Evolutionary conservation across 1,139 yeast species (phyloP).

Genomic region (Suhomyces bolitotheri): DNA sequence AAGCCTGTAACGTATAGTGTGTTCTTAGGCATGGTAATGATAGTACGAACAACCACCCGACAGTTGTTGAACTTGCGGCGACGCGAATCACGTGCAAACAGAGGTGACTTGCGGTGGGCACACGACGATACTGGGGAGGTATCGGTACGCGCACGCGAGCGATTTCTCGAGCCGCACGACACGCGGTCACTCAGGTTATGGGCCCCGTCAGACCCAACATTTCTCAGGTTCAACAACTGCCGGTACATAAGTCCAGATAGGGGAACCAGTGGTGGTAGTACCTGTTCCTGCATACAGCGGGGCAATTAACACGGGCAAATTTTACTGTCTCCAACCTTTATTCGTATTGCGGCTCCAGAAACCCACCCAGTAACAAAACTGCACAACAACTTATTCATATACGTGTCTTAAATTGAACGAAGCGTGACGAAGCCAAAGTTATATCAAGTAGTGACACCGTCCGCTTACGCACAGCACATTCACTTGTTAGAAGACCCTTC

Average conservation of each 20-base stretch:
- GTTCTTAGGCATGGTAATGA: conserved; percentile 52
- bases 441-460: background rate
- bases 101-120: too few species aligned
- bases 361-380: background rate
- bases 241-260: background rate
- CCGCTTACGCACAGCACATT: background rate
- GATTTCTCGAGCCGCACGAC: too few species aligned
- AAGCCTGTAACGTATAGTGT: conserved; percentile 68
- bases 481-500: background rate
- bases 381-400: background rate
- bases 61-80: background rate
- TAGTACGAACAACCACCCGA: background rate
- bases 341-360: background rate
- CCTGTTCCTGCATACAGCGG: background rate
- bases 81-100: too few species aligned
- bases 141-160: too few species aligned
- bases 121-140: too few species aligned
- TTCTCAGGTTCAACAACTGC: conserved; percentile 2
- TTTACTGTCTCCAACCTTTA: background rate
- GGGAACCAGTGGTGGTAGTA: background rate
- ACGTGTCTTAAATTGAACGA: conserved; percentile 1
- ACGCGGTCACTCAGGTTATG: too few species aligned
- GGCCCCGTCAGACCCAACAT: conserved; percentile 5
- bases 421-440: background rate
- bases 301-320: background rate